These are phyloP conservation scores for Colletotrichum costaricense DNA, from an alignment of 2,329 filamentous ascomycete species.

Conservation along the genomic window DNA sequence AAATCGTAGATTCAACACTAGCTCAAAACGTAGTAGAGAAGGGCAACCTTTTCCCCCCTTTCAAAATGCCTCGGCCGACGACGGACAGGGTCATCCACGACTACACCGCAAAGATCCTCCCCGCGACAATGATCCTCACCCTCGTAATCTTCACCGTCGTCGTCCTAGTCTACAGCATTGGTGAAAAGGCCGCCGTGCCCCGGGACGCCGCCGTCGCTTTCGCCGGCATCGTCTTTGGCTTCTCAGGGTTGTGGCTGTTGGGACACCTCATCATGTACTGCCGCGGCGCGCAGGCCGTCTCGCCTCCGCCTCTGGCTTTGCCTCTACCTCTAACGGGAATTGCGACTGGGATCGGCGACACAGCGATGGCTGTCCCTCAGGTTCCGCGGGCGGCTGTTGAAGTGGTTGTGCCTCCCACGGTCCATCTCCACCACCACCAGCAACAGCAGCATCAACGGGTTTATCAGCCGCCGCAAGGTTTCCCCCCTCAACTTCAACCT, in stretches of 20 bases:
- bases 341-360: not conserved
- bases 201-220: not conserved
- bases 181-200: constrained; percentile 17
- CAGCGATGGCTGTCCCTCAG: not conserved
- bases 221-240: not conserved
- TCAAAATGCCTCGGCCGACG: constrained; percentile 1
- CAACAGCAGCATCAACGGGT: not conserved
- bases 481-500: not conserved
- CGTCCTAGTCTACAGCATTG: constrained; percentile 26
- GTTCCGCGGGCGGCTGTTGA: not conserved
- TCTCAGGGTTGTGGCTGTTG: constrained; percentile 24
- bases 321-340: not conserved
- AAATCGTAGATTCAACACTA: not conserved
- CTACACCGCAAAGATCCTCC: constrained; percentile 18
- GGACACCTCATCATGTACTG: constrained; percentile 25
- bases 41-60: no score
- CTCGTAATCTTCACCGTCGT: constrained; percentile 24
- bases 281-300: not conserved
- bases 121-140: constrained; percentile 11
- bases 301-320: not conserved
- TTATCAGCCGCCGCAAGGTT: not conserved
- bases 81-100: constrained; percentile 23
- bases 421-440: not conserved
- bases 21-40: not conserved
- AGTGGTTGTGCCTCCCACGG: not conserved